phyloP scores from a whole-genome alignment of 208 protist genomes.

The Leishmania martiniquensis region DNA sequence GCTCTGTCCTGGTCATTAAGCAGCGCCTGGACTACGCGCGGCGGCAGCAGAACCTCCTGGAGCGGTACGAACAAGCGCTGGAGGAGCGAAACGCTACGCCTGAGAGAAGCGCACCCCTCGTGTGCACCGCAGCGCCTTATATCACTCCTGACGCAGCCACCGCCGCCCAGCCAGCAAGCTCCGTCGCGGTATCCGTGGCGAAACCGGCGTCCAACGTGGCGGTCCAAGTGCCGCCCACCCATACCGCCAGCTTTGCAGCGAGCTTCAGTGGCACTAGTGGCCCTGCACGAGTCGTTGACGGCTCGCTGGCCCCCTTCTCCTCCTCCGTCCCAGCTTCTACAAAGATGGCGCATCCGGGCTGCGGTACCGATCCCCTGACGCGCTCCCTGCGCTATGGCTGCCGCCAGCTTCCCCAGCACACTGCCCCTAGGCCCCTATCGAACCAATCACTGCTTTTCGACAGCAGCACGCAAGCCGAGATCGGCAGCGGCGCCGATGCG shows the following conservation, averaged over 20 bases:
- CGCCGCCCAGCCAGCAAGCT: background rate
- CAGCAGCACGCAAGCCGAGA: conserved; percentile 18
- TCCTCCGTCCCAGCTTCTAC: background rate
- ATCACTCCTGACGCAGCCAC: background rate
- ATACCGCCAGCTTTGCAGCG: background rate
- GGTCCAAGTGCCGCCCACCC: background rate
- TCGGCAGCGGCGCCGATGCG: background rate
- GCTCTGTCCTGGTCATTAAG: conserved; percentile 18
- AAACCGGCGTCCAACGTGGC: background rate
- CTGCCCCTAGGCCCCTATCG: conserved; percentile 17
- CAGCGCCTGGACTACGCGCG: conserved; percentile 31
- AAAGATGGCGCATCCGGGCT: background rate
- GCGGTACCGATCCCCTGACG: conserved; percentile 14
- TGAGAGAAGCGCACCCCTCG: background rate
- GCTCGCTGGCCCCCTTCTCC: background rate
- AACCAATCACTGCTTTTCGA: conserved; percentile 21
- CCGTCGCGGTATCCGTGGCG: background rate
- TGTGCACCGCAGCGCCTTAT: background rate
- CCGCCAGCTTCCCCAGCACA: conserved; percentile 29
- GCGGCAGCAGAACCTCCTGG: conserved; percentile 9
- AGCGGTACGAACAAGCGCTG: conserved; percentile 17
- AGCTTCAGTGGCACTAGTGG: background rate
- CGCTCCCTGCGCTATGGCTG: conserved; percentile 31
- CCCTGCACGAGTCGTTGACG: background rate
- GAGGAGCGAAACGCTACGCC: background rate